Evolutionary conservation across 2,329 filamentous ascomycete species (phyloP), one percentile per base, ranked within the genome.

Genomic region (Ceratocystis colombiana): DNA sequence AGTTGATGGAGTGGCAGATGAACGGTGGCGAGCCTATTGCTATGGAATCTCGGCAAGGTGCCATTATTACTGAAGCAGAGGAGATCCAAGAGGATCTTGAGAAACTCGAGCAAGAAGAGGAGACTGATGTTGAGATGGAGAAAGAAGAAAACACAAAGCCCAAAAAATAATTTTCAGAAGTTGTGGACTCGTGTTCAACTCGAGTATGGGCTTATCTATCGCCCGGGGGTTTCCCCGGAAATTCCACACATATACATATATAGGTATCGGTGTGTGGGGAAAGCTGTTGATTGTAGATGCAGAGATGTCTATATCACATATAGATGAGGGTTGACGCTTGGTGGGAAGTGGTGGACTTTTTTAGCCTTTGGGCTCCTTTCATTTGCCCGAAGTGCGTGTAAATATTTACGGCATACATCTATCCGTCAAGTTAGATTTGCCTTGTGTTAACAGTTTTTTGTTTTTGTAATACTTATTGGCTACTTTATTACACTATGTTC

Each of bases 1-100:
- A 88, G 77, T 80, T 99, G 64, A 99, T 99, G 94, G 93, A 97
- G 76, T 97, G 92, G 92, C 94, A 99, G 77, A 89, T 97, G 84
- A 94, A 83, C 71, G 93, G 92, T 12, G 88, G 88, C 7, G 90
- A 96, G 66, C 73, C 68, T 61, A 72, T 69, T 25, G 73, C 72
- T n/a, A 70, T 71, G 2, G 15, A 61, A 48, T 50, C 62, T 5
- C 30, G n/a, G 5, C 17, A n/a, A 7, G 73, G 73, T 8, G 74
- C 75, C 3, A 75, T 78, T 67, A 77, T 83, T 53, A 79, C 78
- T 0, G 80, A 84, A 72, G 74, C 72, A 3, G 81, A 84, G 72
- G 79, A 80, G 71, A 77, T 82, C 28, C 79, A 81, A 71, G 77
- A 79, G 67, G 78, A 80, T 28, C 72, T 80, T 37, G 77, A 79